A percentile compares a stretch with the other conserved stretches of the same genome.
These are phyloP conservation scores for Boletus rubescentipes DNA, from an alignment of 768 basidiomycete species.

Conservation along the genomic window DNA sequence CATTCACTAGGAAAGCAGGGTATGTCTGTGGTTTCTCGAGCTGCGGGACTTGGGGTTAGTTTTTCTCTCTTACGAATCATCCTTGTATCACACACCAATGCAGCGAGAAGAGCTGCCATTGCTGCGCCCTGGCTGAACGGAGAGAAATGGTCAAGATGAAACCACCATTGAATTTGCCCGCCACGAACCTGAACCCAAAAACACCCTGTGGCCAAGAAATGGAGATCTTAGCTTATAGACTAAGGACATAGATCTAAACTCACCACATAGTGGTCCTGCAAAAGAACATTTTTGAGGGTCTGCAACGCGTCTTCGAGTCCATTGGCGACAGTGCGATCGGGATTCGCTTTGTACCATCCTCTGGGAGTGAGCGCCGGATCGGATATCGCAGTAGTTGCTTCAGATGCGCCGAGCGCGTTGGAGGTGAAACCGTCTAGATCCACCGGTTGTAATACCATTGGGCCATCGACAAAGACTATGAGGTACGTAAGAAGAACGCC, in stretches of 20 bases:
- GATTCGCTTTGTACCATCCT: constrained; percentile 69
- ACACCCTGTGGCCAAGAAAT: constrained; percentile 59
- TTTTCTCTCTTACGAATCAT: neutral
- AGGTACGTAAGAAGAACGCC: neutral
- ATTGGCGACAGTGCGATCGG: constrained; percentile 46
- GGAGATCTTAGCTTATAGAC: neutral
- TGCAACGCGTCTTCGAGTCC: constrained; percentile 62
- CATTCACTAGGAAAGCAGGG: constrained; percentile 62
- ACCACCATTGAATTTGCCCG: neutral
- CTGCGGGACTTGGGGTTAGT: constrained; percentile 30
- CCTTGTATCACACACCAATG: constrained; percentile 51
- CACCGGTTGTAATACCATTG: constrained; percentile 61
- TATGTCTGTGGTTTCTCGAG: constrained; percentile 53
- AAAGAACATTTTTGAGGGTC: constrained; percentile 55
- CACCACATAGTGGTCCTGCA: constrained; percentile 64
- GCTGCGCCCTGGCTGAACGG: constrained; percentile 69
- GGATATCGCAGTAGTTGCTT: constrained; percentile 29
- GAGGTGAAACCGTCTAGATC: constrained; percentile 46
- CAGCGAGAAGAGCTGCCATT: constrained; percentile 67
- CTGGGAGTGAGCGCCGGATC: constrained; percentile 59
- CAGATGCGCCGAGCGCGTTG: constrained; percentile 39
- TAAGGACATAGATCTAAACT: constrained; percentile 13
- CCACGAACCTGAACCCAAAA: constrained; percentile 69
- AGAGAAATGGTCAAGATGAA: constrained; percentile 4
- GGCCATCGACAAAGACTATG: constrained; percentile 74